Conservation (phyloP, 805 yeast genomes). For the Torulaspora delbrueckii region DNA sequence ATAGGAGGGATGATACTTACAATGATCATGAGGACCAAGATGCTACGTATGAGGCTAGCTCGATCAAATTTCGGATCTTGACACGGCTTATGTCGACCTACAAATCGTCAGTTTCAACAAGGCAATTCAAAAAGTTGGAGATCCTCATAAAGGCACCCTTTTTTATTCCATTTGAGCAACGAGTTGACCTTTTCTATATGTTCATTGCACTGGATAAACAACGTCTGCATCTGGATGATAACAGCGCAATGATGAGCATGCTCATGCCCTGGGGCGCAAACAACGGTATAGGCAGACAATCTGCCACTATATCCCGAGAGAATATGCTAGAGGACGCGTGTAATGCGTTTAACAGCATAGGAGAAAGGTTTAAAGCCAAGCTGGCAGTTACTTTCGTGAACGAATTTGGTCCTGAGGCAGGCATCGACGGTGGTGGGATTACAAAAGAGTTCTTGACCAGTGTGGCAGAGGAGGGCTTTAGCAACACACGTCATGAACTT, state of each 20-base stretch:
- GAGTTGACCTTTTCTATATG: conserved; percentile 69
- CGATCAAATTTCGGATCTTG: conserved; percentile 13
- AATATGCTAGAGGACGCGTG: conserved; percentile 72
- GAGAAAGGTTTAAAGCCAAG: conserved; percentile 52
- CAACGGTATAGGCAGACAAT: conserved; percentile 18
- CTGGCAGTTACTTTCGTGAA: conserved; percentile 65
- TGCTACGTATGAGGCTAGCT: conserved; percentile 31
- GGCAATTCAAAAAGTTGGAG: conserved; percentile 38
- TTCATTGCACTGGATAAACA: conserved; percentile 53
- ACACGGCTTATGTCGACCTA: conserved; percentile 22
- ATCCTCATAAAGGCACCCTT: conserved; percentile 67
- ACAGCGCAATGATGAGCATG: conserved; percentile 18
- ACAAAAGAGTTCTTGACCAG: conserved; percentile 85
- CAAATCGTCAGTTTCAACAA: conserved; percentile 20
- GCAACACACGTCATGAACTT: conserved; percentile 32
- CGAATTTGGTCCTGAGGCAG: conserved; percentile 75
- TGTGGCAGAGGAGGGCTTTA: conserved; percentile 65
- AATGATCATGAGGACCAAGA: conserved; percentile 33
- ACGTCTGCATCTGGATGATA: conserved; percentile 22
- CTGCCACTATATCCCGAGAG: conserved; percentile 63
- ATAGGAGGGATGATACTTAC: conserved; percentile 12
- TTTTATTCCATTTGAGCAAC: conserved; percentile 65
- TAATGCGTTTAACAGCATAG: conserved; percentile 48
- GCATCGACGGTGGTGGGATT: conserved; percentile 95
- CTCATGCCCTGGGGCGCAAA: conserved; percentile 15